Evolutionary conservation across 1,284 basidiomycete genomes (phyloP).

Genomic region (Hypsizygus ulmarius): DNA sequence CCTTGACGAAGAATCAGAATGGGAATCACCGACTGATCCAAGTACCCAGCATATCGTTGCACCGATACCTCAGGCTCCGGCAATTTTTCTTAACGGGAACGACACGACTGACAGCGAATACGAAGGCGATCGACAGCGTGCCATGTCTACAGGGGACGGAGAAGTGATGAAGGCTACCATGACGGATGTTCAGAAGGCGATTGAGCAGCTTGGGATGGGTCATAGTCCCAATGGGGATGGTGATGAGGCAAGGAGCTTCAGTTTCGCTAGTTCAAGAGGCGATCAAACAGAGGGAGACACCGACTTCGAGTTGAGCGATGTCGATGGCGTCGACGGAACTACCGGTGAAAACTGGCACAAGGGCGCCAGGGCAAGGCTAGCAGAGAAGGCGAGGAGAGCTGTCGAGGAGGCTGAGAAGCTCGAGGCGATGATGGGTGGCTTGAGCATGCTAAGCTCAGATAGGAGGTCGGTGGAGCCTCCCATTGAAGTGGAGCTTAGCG

Average conservation of each 20-base stretch:
- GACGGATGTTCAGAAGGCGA: slow-evolving; percentile 85
- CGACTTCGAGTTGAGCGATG: slow-evolving; percentile 48
- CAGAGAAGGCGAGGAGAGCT: slow-evolving; percentile 67
- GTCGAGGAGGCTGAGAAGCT: slow-evolving; percentile 54
- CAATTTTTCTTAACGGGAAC: slow-evolving; percentile 31
- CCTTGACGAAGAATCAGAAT: slow-evolving; percentile 43
- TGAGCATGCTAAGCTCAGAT: slow-evolving; percentile 13
- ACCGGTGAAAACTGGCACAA: slow-evolving; percentile 63
- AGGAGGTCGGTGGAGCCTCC: slow-evolving; percentile 53
- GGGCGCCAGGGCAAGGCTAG: slow-evolving; percentile 64
- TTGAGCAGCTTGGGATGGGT: slow-evolving; percentile 66
- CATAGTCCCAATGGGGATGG: slow-evolving; percentile 35
- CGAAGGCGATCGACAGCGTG: slow-evolving; percentile 10
- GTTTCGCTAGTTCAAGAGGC: slow-evolving; percentile 64
- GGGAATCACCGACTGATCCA: slow-evolving; percentile 26
- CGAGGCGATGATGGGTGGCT: slow-evolving; percentile 40
- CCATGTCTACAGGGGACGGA: slow-evolving; percentile 33
- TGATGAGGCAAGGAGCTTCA: slow-evolving; percentile 66
- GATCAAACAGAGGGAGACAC: slow-evolving; percentile 56
- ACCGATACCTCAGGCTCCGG: slow-evolving; percentile 34
- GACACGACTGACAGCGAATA: slow-evolving; percentile 22
- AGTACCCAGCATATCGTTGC: slow-evolving; percentile 25
- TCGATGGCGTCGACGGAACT: slow-evolving; percentile 40
- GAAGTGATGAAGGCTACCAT: slow-evolving; percentile 82
- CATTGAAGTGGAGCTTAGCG: slow-evolving; percentile 73